These are phyloP conservation scores for Guyanaporus albipodus DNA, from an alignment of 768 basidiomycete genomes.

Conservation along the genomic window DNA sequence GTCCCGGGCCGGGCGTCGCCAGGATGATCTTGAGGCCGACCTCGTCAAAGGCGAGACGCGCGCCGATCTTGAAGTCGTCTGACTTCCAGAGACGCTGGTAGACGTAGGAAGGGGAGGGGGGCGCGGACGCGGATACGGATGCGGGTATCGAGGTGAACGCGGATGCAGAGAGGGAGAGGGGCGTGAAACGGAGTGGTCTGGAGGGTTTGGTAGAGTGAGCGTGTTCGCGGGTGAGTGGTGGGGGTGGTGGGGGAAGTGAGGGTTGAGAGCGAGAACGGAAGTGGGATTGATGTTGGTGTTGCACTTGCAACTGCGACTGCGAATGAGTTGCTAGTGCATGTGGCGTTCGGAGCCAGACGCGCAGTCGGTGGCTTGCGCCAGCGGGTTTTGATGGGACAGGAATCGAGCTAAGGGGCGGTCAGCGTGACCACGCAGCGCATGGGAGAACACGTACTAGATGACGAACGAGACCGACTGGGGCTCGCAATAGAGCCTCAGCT, in stretches of 20 bases:
- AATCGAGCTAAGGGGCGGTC: too few species aligned
- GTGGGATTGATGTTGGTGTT: neutral
- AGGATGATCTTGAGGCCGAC: slow-evolving; percentile 49
- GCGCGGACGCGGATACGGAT: neutral
- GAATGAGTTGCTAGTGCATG: too few species aligned
- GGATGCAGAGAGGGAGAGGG: neutral
- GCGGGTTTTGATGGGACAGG: slow-evolving; percentile 50
- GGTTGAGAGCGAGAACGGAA: neutral
- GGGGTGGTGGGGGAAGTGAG: neutral
- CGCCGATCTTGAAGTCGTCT: slow-evolving; percentile 60
- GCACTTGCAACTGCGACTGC: too few species aligned
- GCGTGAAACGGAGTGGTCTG: slow-evolving; percentile 12
- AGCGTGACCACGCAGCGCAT: too few species aligned
- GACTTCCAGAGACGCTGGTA: slow-evolving; percentile 67
- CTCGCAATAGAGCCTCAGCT: slow-evolving; percentile 51
- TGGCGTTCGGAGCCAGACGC: slow-evolving; percentile 58
- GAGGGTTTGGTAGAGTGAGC: too few species aligned
- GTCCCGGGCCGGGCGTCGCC: slow-evolving; percentile 34
- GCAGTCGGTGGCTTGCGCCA: slow-evolving; percentile 59
- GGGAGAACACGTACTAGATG: slow-evolving; percentile 49
- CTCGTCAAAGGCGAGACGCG: slow-evolving; percentile 51
- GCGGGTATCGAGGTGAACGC: neutral
- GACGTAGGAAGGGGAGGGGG: slow-evolving; percentile 46
- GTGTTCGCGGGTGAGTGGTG: too few species aligned
- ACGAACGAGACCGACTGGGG: slow-evolving; percentile 52